Conservation (phyloP, 2,329 filamentous ascomycete species). For the Torrubiella hemipterigena region DNA sequence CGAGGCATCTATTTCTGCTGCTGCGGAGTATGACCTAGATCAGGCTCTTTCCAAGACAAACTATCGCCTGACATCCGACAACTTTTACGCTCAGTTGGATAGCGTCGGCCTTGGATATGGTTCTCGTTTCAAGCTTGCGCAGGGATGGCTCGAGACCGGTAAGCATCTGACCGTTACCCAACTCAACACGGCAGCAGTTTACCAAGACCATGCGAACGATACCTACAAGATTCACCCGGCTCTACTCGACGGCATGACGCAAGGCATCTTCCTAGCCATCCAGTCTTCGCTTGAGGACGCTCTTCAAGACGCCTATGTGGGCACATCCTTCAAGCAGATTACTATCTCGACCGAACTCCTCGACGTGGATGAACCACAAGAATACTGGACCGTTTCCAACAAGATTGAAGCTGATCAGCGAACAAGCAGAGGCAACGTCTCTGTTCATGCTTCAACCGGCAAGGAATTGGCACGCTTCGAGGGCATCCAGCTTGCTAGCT, state of each 20-base stretch:
- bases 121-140: not conserved
- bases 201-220: too few species aligned
- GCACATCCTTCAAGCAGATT: not conserved
- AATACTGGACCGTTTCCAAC: too few species aligned
- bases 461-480: too few species aligned
- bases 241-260: not conserved
- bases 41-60: not conserved
- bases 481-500: too few species aligned
- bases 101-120: not conserved
- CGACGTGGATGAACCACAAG: too few species aligned
- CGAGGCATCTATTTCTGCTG: not conserved
- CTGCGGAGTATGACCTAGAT: too few species aligned
- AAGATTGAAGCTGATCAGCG: too few species aligned
- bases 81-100: not conserved
- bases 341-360: too few species aligned
- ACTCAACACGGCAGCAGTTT: too few species aligned
- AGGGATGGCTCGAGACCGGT: not conserved
- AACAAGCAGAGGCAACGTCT: too few species aligned
- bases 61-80: not conserved
- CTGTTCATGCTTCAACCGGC: too few species aligned
- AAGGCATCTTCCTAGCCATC: not conserved
- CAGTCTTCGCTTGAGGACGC: not conserved
- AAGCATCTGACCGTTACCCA: too few species aligned
- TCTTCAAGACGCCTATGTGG: not conserved
- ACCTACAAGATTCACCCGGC: not conserved